These are phyloP conservation scores for Pholiota adiposa DNA, from an alignment of 1,284 basidiomycete species.

Conservation along the genomic window DNA sequence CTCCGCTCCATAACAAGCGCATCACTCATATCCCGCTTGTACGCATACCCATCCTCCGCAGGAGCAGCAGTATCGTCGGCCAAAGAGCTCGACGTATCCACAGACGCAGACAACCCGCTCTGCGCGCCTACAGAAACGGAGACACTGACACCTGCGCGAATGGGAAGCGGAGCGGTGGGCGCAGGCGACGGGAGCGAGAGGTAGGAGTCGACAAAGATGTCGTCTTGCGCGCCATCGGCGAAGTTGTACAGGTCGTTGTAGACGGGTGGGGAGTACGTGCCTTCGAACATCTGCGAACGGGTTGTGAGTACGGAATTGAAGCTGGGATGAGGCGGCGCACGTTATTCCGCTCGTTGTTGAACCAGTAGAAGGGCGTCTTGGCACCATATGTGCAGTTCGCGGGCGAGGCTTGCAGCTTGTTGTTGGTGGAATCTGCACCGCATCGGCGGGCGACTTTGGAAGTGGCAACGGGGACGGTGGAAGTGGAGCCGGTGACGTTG, in stretches of 20 bases:
- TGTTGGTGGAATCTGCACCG: slow-evolving; percentile 52
- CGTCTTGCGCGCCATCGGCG: slow-evolving; percentile 61
- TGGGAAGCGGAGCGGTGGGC: slow-evolving; percentile 40
- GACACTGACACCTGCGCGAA: slow-evolving; percentile 25
- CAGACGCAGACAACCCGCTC: background rate
- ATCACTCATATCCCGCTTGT: slow-evolving; percentile 14
- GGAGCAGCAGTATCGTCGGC: background rate
- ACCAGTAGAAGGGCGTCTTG: slow-evolving; percentile 70
- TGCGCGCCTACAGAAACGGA: background rate
- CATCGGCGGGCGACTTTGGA: slow-evolving; percentile 61
- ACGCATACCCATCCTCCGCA: background rate
- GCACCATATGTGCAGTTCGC: slow-evolving; percentile 73
- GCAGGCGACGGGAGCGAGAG: slow-evolving; percentile 38
- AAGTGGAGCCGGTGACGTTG: slow-evolving; percentile 59
- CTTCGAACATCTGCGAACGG: slow-evolving; percentile 54
- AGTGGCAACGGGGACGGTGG: slow-evolving; percentile 53
- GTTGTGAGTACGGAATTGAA: background rate
- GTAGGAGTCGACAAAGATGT: slow-evolving; percentile 62
- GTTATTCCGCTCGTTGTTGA: slow-evolving; percentile 62
- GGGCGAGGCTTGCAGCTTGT: slow-evolving; percentile 43
- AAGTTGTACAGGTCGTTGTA: slow-evolving; percentile 65
- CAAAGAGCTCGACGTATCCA: background rate
- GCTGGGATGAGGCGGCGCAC: slow-evolving; percentile 33
- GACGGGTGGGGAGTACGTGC: slow-evolving; percentile 52
- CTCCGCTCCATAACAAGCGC: background rate